Conservation (phyloP, 2,329 filamentous ascomycete genomes). For the Fusarium algeriense region DNA sequence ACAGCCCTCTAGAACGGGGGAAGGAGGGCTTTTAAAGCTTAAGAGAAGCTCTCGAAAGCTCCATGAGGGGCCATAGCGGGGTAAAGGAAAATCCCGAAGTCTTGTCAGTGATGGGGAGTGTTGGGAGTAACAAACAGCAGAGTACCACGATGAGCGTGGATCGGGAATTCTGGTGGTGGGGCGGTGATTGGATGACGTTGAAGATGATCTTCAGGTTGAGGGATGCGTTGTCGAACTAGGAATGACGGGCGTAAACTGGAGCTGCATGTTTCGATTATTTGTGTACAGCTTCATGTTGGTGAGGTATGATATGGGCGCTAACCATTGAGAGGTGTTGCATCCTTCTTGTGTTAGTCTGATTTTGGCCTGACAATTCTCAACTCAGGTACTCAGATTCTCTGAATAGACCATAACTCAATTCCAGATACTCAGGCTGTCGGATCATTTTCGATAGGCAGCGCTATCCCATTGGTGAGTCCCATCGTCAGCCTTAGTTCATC, state of each 20-base stretch:
- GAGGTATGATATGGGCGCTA: conserved; percentile 1
- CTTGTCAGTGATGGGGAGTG: conserved; percentile 29
- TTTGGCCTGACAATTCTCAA: background rate
- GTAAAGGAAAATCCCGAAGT: conserved; percentile 43
- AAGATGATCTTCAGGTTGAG: conserved; percentile 25
- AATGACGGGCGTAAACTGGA: conserved; percentile 28
- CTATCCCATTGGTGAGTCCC: conserved; percentile 11
- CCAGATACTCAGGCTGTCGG: conserved; percentile 23
- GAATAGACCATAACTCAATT: background rate
- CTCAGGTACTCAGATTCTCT: background rate
- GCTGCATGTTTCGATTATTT: conserved; percentile 27
- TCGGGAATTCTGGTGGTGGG: conserved; percentile 43
- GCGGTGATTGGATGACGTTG: conserved; percentile 49
- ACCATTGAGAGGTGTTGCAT: background rate
- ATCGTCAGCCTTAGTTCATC: conserved; percentile 45
- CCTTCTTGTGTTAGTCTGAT: background rate
- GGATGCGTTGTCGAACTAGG: conserved; percentile 25
- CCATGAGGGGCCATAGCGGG: conserved; percentile 46
- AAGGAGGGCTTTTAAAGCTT: conserved; percentile 21
- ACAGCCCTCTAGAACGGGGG: background rate
- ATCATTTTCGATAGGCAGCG: conserved; percentile 1
- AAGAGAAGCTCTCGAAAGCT: conserved; percentile 41
- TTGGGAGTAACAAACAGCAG: conserved; percentile 19
- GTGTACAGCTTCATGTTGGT: conserved; percentile 16
- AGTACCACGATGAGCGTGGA: conserved; percentile 27